These are phyloP conservation scores for Phytophthora ohioensis DNA, from an alignment of 352 stramenopile genomes.

Conservation along the genomic window DNA sequence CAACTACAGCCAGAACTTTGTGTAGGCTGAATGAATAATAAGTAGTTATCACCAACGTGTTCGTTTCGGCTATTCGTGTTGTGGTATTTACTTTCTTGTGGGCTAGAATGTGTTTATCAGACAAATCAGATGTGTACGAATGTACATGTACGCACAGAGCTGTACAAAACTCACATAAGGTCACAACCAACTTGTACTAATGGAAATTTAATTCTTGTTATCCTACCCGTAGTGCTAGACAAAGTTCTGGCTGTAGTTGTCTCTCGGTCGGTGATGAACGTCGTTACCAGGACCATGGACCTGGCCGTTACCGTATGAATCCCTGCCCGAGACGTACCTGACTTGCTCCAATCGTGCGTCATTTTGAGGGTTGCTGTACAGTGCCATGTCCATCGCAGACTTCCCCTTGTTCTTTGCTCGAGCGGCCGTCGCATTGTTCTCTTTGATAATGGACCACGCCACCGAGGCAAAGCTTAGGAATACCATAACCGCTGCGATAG, in stretches of 20 bases:
- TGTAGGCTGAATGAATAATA: conserved; percentile 29
- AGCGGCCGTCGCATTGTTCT: conserved; percentile 17
- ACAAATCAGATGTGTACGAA: no score
- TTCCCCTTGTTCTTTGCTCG: no score
- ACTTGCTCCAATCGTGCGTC: not conserved
- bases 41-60: not conserved
- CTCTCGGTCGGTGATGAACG: conserved; percentile 27
- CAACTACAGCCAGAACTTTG: conserved; percentile 63
- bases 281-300: conserved; percentile 10
- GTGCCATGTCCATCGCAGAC: not conserved
- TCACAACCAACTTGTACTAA: conserved; percentile 6
- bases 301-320: conserved; percentile 8
- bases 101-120: no score
- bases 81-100: no score
- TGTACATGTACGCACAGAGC: no score
- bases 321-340: conserved; percentile 18
- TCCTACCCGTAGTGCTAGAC: conserved; percentile 28
- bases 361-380: conserved; percentile 6
- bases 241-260: conserved; percentile 64
- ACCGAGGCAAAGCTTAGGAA: conserved; percentile 46
- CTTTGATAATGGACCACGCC: conserved; percentile 11
- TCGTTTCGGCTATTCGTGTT: conserved; percentile 38
- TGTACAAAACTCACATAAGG: conserved; percentile 4
- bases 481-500: conserved; percentile 34
- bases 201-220: conserved; percentile 15